These are phyloP conservation scores for Kregervanrija delftensis DNA, from an alignment of 805 yeast species.

Conservation along the genomic window DNA sequence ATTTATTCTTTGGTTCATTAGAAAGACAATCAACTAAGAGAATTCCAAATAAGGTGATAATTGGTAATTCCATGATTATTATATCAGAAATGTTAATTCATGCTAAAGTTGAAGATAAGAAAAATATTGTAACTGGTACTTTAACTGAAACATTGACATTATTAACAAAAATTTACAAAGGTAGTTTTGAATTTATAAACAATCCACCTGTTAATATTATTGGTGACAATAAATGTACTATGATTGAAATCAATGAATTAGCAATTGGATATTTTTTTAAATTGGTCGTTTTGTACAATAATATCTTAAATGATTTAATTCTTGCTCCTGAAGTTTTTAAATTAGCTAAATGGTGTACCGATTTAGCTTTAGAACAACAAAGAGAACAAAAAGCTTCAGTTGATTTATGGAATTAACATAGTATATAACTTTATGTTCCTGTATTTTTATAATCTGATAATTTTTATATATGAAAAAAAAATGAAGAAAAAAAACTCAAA, in stretches of 20 bases:
- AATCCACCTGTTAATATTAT: conserved; percentile 23
- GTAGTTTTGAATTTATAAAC: conserved; percentile 41
- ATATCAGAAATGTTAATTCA: conserved; percentile 50
- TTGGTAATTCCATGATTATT: conserved; percentile 59
- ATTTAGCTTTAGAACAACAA: conserved; percentile 50
- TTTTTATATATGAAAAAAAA: too few relatives aligned
- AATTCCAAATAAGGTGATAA: conserved; percentile 48
- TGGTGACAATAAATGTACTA: conserved; percentile 17
- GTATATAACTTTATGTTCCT: too few relatives aligned
- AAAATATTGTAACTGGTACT: conserved; percentile 43
- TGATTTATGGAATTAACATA: background rate
- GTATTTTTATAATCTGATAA: too few relatives aligned
- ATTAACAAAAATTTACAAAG: conserved; percentile 53
- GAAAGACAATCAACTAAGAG: conserved; percentile 52
- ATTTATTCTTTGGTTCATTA: conserved; percentile 8
- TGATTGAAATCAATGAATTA: conserved; percentile 55
- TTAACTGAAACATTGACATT: conserved; percentile 54
- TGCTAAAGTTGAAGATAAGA: conserved; percentile 60
- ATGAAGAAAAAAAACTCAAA: too few relatives aligned
- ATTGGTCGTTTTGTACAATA: conserved; percentile 57
- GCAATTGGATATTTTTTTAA: conserved; percentile 59
- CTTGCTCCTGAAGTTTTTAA: conserved; percentile 57
- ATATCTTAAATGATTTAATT: conserved; percentile 55
- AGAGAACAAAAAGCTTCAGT: conserved; percentile 18
- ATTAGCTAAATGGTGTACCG: conserved; percentile 68